phyloP scores from a whole-genome alignment of 345 rosid genomes.

The Euphorbia peplus region DNA sequence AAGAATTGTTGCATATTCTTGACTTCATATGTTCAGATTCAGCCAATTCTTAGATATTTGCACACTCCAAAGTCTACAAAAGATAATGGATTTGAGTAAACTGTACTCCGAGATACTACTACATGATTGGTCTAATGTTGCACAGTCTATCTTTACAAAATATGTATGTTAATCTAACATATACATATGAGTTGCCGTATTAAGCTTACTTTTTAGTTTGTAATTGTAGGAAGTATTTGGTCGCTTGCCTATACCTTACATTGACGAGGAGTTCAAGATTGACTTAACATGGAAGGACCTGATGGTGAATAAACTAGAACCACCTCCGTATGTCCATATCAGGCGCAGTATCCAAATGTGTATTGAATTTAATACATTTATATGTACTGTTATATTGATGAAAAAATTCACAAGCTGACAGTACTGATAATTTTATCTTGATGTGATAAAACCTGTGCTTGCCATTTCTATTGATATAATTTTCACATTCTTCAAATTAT shows the following conservation, averaged over 20 bases:
- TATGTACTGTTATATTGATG: slow-evolving; percentile 8
- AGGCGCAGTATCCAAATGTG: slow-evolving; percentile 81
- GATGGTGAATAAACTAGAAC: slow-evolving; percentile 55
- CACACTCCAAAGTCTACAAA: neutral
- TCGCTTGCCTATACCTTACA: slow-evolving; percentile 77
- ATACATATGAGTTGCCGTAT: neutral
- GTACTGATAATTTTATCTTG: neutral
- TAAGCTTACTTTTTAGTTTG: slow-evolving; percentile 23
- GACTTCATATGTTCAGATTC: neutral
- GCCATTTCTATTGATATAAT: neutral
- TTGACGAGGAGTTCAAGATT: slow-evolving; percentile 80
- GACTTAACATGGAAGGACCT: slow-evolving; percentile 58
- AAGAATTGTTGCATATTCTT: neutral
- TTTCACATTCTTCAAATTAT: neutral
- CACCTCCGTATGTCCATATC: slow-evolving; percentile 83
- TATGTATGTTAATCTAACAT: no score
- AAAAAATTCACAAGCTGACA: slow-evolving; percentile 3
- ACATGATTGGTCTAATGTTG: neutral
- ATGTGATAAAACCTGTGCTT: neutral
- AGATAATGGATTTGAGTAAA: neutral
- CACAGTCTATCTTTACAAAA: neutral
- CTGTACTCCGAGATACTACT: neutral
- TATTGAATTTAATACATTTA: neutral
- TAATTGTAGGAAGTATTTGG: slow-evolving; percentile 60
- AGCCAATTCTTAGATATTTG: neutral